Percentiles rank a stretch among this genome's conserved stretches.
phyloP scores from a whole-genome alignment of 805 yeast genomes.

The Brettanomyces custersianus region DNA sequence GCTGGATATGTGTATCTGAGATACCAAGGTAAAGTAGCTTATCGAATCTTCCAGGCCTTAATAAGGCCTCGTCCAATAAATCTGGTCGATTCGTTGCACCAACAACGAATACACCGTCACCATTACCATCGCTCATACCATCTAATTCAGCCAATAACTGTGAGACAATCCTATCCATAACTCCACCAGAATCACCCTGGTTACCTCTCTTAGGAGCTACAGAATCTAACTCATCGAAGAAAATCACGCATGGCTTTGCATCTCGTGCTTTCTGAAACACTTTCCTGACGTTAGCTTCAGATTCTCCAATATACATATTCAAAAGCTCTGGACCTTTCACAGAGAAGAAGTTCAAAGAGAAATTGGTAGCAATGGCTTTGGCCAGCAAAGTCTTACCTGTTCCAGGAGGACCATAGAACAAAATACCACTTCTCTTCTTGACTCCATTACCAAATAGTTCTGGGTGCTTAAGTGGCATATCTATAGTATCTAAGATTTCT shows the following conservation, averaged over 20 bases:
- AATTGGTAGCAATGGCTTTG: conserved; percentile 94
- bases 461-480: conserved; percentile 90
- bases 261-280: conserved; percentile 94
- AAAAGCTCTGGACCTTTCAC: conserved; percentile 96
- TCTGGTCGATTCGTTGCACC: conserved; percentile 99
- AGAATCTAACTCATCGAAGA: conserved; percentile 95
- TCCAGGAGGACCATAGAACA: conserved; percentile 98
- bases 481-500: conserved; percentile 91
- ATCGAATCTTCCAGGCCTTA: conserved; percentile 93
- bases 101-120: conserved; percentile 90
- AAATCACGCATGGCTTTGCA: conserved; percentile 95
- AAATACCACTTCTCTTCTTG: conserved; percentile 87
- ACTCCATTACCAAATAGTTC: conserved; percentile 81
- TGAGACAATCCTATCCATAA: conserved; percentile 96
- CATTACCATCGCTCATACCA: conserved; percentile 82
- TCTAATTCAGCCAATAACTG: conserved; percentile 91
- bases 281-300: conserved; percentile 92
- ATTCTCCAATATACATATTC: conserved; percentile 97
- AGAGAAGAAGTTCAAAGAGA: conserved; percentile 87
- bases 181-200: conserved; percentile 98
- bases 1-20: conserved; percentile 84
- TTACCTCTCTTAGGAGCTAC: conserved; percentile 98
- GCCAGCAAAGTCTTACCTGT: conserved; percentile 95
- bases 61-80: conserved; percentile 82
- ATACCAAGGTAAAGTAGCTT: conserved; percentile 91